Evolutionary conservation across 345 rosid species (phyloP).

Genomic region (Ceriops zippeliana): DNA sequence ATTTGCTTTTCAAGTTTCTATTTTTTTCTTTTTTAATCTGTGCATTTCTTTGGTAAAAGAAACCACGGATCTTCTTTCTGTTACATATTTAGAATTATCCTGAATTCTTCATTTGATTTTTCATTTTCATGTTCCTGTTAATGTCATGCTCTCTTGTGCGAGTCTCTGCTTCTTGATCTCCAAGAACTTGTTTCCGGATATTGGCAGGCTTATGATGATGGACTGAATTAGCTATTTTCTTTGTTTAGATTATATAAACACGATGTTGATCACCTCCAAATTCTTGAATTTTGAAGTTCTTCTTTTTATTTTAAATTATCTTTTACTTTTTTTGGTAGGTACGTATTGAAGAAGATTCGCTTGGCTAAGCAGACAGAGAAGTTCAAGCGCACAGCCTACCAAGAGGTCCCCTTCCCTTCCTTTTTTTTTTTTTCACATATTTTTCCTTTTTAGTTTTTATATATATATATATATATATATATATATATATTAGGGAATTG

Average conservation of each 20-base stretch:
- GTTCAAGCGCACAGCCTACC: conserved; percentile 78
- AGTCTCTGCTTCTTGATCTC: neutral
- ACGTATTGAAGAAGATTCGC: conserved; percentile 81
- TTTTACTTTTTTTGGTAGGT: conserved; percentile 46
- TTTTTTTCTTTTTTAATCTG: neutral
- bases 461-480: no score
- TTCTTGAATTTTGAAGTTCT: conserved; percentile 1
- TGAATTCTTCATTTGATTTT: no score
- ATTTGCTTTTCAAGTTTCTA: neutral
- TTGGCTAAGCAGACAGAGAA: conserved; percentile 91
- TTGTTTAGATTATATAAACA: neutral
- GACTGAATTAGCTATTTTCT: neutral
- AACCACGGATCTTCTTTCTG: conserved; percentile 8
- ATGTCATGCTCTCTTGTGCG: neutral
- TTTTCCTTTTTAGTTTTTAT: neutral
- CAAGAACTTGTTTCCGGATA: conserved; percentile 1
- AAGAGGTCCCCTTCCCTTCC: conserved; percentile 56
- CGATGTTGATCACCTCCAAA: conserved; percentile 2
- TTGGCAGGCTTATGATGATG: conserved; percentile 8
- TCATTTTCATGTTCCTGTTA: neutral
- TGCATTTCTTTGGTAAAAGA: neutral
- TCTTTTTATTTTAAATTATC: neutral
- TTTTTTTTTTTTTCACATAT: no score
- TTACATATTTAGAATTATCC: neutral
- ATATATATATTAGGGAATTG: no score